These are phyloP conservation scores for Rhodofomes roseus DNA, from an alignment of 1,284 basidiomycete genomes.

Conservation along the genomic window DNA sequence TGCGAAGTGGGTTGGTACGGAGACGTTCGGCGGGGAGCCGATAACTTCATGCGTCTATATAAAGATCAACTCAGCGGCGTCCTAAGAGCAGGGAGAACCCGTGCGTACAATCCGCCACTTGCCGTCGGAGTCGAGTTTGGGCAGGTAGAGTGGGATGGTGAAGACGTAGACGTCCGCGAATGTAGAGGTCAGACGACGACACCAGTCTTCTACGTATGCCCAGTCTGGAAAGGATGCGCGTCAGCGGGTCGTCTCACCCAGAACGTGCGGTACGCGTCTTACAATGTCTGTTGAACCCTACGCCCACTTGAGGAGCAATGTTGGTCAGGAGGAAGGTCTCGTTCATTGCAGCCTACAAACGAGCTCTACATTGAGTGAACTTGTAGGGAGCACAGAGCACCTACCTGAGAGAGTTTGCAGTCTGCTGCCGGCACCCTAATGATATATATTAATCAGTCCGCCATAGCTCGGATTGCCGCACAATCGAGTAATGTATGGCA, in stretches of 20 bases:
- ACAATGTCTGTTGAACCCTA: slow-evolving; percentile 98
- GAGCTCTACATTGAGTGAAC: not conserved
- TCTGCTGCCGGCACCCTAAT: slow-evolving; percentile 95
- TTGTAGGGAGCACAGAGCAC: slow-evolving; percentile 6
- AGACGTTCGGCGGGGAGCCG: slow-evolving; percentile 84
- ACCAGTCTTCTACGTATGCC: slow-evolving; percentile 97
- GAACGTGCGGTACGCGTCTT: slow-evolving; percentile 21
- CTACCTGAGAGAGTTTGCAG: slow-evolving; percentile 81
- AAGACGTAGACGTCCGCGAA: slow-evolving; percentile 97
- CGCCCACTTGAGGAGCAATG: slow-evolving; percentile 97
- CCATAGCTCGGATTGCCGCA: not conserved
- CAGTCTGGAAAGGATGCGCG: slow-evolving; percentile 57
- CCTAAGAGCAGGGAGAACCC: not conserved
- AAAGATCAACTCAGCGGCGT: not conserved
- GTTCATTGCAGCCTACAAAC: slow-evolving; percentile 81
- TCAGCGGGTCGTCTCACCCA: not conserved
- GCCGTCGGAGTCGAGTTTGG: slow-evolving; percentile 79
- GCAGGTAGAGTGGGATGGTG: slow-evolving; percentile 96
- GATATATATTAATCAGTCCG: not conserved
- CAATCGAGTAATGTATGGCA: not conserved
- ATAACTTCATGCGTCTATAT: slow-evolving; percentile 88
- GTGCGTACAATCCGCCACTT: slow-evolving; percentile 89
- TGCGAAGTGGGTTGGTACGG: slow-evolving; percentile 97
- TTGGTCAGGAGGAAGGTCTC: slow-evolving; percentile 96
- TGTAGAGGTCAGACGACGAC: slow-evolving; percentile 77